A percentile compares a stretch with the other conserved stretches of the same genome.
These are phyloP conservation scores for Yamadazyma sp. DNA, from an alignment of 805 yeast genomes.

Conservation along the genomic window DNA sequence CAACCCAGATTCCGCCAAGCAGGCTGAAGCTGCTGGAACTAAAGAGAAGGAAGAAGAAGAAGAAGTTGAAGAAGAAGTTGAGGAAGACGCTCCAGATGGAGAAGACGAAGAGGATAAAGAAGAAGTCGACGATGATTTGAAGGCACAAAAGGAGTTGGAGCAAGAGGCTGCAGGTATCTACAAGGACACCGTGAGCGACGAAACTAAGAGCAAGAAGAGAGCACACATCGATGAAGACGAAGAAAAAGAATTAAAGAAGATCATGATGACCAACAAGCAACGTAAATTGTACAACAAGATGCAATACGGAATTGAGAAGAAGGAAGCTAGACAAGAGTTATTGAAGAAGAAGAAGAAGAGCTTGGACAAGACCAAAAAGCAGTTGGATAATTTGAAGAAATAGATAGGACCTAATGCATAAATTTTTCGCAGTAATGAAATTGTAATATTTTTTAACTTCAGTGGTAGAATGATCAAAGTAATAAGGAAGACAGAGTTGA, in stretches of 20 bases:
- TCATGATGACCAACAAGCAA: conserved; percentile 98
- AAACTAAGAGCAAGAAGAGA: conserved; percentile 44
- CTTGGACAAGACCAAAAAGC: conserved; percentile 60
- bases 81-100: conserved; percentile 32
- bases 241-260: conserved; percentile 89
- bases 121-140: conserved; percentile 55
- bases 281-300: conserved; percentile 91
- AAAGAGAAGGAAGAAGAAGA: conserved; percentile 54
- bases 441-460: not conserved
- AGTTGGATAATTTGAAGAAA: conserved; percentile 24
- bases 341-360: conserved; percentile 68
- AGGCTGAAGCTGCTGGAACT: conserved; percentile 40
- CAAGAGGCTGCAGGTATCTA: conserved; percentile 74
- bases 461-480: too few species aligned
- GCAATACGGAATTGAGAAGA: conserved; percentile 86
- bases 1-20: conserved; percentile 72
- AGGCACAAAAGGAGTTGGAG: conserved; percentile 86
- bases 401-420: conserved; percentile 7
- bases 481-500: conserved; percentile 1
- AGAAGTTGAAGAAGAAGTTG: conserved; percentile 51
- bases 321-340: conserved; percentile 70
- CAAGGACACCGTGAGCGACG: conserved; percentile 30
- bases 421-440: not conserved
- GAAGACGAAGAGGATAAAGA: conserved; percentile 53
- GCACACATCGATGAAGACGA: conserved; percentile 51